Percentiles rank a stretch among this genome's conserved stretches.
phyloP scores from a whole-genome alignment of 306 rosid genomes.

The Vicia villosa region DNA sequence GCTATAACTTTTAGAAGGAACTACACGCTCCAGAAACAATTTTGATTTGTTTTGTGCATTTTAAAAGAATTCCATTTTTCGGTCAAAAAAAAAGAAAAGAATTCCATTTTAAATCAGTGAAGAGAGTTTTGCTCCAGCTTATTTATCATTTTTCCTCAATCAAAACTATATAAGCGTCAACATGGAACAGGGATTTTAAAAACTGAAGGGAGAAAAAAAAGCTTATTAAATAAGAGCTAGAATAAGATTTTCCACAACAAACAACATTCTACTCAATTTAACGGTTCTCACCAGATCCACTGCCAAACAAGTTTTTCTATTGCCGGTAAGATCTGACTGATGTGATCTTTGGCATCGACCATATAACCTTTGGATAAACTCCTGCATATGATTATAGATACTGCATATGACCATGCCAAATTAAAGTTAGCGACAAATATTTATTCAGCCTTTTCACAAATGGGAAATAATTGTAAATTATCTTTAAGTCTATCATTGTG shows the following conservation, averaged over 20 bases:
- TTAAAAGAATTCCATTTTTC: constrained; percentile 18
- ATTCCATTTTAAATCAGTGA: constrained; percentile 16
- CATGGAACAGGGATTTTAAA: not conserved
- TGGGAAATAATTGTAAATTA: not conserved
- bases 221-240: not conserved
- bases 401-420: constrained; percentile 56
- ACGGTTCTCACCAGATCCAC: constrained; percentile 45
- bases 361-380: constrained; percentile 54
- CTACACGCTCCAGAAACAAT: constrained; percentile 5
- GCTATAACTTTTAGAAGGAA: constrained; percentile 19
- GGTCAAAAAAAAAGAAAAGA: too few species aligned
- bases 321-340: constrained; percentile 35
- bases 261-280: constrained; percentile 17
- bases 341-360: constrained; percentile 48
- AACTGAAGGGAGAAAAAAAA: not conserved
- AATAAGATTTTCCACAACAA: constrained; percentile 18
- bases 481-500: not conserved
- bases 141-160: constrained; percentile 3
- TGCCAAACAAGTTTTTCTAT: constrained; percentile 32
- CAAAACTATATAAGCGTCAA: constrained; percentile 19
- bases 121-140: constrained; percentile 6
- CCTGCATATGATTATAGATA: constrained; percentile 81
- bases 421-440: constrained; percentile 30
- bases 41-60: constrained; percentile 14
- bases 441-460: not conserved